Evolutionary conservation across 257 asterid genomes (phyloP).

Genomic region (Gentiana macrophylla): DNA sequence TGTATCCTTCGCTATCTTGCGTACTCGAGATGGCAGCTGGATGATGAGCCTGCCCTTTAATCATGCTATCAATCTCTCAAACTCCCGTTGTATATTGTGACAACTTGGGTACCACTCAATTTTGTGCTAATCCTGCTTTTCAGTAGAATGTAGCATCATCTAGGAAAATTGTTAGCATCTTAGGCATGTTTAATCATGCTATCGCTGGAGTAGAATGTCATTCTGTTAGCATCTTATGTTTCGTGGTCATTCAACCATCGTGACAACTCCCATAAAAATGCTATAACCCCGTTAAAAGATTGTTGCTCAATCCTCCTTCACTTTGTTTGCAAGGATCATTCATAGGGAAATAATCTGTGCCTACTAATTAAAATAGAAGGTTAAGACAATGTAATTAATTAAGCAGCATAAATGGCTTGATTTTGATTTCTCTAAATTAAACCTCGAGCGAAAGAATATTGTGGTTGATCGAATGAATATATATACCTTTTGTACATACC

Average conservation of each 20-base stretch:
- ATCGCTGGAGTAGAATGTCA: too few species aligned
- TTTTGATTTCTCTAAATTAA: too few species aligned
- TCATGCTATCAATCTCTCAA: constrained; percentile 11
- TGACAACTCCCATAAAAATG: constrained; percentile 70
- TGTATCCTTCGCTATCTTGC: too few species aligned
- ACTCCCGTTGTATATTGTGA: too few species aligned
- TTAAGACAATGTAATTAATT: too few species aligned
- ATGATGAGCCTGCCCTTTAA: constrained; percentile 26
- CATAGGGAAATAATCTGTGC: constrained; percentile 23
- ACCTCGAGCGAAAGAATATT: neutral
- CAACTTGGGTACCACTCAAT: too few species aligned
- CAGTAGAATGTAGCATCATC: constrained; percentile 59
- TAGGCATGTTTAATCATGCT: constrained; percentile 56
- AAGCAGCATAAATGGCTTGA: too few species aligned
- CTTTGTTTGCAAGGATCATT: constrained; percentile 20
- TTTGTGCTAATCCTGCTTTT: too few species aligned
- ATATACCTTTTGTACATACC: constrained; percentile 39
- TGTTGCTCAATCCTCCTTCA: constrained; percentile 43
- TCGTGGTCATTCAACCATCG: constrained; percentile 85
- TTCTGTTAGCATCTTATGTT: constrained; percentile 8
- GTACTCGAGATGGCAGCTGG: constrained; percentile 25
- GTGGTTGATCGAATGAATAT: too few species aligned
- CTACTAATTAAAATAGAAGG: neutral
- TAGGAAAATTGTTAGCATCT: constrained; percentile 52
- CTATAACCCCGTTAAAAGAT: constrained; percentile 58